Percentiles rank a stretch among this genome's conserved stretches.
Evolutionary conservation across 2,329 filamentous ascomycete species (phyloP).

Genomic region (Sarocladium kiliense): DNA sequence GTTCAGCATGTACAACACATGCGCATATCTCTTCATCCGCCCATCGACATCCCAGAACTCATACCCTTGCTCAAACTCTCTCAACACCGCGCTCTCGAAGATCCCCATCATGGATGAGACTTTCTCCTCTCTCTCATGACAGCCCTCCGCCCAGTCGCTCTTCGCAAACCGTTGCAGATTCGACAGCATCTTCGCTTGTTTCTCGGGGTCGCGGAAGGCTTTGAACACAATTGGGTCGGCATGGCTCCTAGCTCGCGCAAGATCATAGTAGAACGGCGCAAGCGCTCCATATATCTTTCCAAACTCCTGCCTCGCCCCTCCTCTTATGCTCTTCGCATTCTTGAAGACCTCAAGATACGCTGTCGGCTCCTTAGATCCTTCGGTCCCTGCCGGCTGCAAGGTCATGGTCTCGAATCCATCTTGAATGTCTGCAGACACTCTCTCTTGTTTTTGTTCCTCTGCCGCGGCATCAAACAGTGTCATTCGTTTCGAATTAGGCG

Average conservation of each 20-base stretch:
- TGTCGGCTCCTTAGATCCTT: constrained; percentile 52
- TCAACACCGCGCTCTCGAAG: constrained; percentile 85
- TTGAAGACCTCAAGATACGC: constrained; percentile 65
- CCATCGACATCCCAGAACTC: constrained; percentile 85
- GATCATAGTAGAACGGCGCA: constrained; percentile 82
- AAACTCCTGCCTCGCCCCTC: constrained; percentile 82
- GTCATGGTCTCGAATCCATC: constrained; percentile 80
- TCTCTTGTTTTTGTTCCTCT: constrained; percentile 56
- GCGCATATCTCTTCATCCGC: constrained; percentile 82
- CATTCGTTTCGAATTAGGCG: constrained; percentile 4
- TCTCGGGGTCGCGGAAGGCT: constrained; percentile 80
- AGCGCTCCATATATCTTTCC: constrained; percentile 85
- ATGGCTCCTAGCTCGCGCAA: constrained; percentile 65
- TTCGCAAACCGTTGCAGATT: constrained; percentile 74
- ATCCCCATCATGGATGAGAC: constrained; percentile 69
- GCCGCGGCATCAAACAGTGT: constrained; percentile 51
- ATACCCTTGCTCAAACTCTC: constrained; percentile 91
- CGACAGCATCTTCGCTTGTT: constrained; percentile 83
- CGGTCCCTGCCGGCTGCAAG: constrained; percentile 34
- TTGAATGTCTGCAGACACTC: constrained; percentile 24
- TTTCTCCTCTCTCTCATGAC: constrained; percentile 64
- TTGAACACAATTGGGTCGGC: constrained; percentile 75
- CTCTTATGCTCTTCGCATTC: constrained; percentile 71
- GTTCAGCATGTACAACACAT: constrained; percentile 77
- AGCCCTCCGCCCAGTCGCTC: constrained; percentile 76